Evolutionary conservation across 257 asterid genomes (phyloP), one percentile per base, ranked within the genome.

Genomic region (Paulownia fortunei): DNA sequence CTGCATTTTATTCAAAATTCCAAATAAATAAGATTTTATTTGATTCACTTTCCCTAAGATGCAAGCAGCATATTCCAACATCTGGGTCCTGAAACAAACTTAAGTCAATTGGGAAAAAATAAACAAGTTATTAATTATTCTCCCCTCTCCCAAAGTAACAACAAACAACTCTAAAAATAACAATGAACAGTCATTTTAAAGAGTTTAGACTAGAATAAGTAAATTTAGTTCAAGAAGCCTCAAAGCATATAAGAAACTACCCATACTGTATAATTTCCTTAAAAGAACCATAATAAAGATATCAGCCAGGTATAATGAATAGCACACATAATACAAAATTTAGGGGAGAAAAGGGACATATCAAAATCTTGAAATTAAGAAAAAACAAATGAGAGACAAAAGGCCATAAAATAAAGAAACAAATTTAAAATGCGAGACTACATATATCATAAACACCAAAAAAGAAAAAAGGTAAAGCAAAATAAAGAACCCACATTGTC

Each of bases 81-180:
- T 84, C 97, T 91, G 92, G 76, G 46, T 67, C 69, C 72, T 83
- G 44, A 47, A 36, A 70, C 72, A 76, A 80, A 56, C 42, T 61
- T n/a, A 63, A 74, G 77, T 72, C 26, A 84, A 69, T 24, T 34
- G 59, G 72, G 37, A 63, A 44, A 30, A 47, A 60, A 62, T 15
- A 39, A 27, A 39, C 71, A 42, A 67, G 47, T 9, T 54, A 76
- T n/a, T n/a, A n/a, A n/a, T n/a, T n/a, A 15, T n/a, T n/a, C n/a
- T n/a, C n/a, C n/a, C n/a, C n/a, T n/a, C n/a, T n/a, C n/a, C n/a
- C n/a, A n/a, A n/a, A 23, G 46, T 26, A 52, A 64, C 24, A 52
- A 13, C 42, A 64, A 24, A 16, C 16, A 47, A 30, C 18, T 47
- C 16, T 16, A n/a, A 6, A 56, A 56, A 24, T 8, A 59, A 41